phyloP scores from a whole-genome alignment of 495 filamentous ascomycete species.

The Xanthoparmelia taractica region DNA sequence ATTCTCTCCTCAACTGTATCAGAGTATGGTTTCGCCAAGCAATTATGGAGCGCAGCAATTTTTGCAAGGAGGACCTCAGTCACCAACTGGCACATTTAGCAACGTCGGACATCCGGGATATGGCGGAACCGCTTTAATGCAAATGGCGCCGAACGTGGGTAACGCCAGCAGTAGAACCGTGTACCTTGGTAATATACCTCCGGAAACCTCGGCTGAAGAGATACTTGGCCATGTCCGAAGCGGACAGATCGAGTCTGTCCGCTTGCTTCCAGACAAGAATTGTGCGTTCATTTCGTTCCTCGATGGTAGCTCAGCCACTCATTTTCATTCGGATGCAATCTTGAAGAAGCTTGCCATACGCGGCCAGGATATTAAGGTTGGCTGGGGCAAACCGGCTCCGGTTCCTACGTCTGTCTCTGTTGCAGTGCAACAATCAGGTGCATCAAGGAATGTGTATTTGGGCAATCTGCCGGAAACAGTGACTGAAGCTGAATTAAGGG shows the following conservation, averaged over 20 bases:
- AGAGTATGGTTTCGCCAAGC: constrained; percentile 68
- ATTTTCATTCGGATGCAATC: constrained; percentile 99
- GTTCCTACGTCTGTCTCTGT: constrained; percentile 94
- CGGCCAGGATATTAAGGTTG: constrained; percentile 98
- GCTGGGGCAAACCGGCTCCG: constrained; percentile 97
- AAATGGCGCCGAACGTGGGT: constrained; percentile 66
- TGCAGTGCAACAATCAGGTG: constrained; percentile 93
- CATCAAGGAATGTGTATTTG: constrained; percentile 96
- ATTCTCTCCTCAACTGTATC: constrained; percentile 67
- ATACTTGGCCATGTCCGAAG: constrained; percentile 95
- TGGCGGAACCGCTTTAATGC: constrained; percentile 61
- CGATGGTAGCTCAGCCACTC: constrained; percentile 91
- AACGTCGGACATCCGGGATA: constrained; percentile 51
- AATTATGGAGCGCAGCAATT: constrained; percentile 61
- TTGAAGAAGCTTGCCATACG: constrained; percentile 97
- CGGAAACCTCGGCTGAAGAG: constrained; percentile 96
- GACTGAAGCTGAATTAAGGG: constrained; percentile 82
- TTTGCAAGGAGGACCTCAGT: constrained; percentile 67
- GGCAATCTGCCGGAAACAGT: constrained; percentile 89
- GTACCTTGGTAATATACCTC: constrained; percentile 94
- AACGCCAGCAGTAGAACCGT: constrained; percentile 93
- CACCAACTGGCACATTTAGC: constrained; percentile 67
- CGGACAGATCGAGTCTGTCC: constrained; percentile 96
- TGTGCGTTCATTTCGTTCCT: constrained; percentile 99
- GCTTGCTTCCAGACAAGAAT: constrained; percentile 95